Percentiles rank a stretch among this genome's conserved stretches.
Conservation (phyloP, 2,329 filamentous ascomycete species). For the Teratosphaeria destructans region DNA sequence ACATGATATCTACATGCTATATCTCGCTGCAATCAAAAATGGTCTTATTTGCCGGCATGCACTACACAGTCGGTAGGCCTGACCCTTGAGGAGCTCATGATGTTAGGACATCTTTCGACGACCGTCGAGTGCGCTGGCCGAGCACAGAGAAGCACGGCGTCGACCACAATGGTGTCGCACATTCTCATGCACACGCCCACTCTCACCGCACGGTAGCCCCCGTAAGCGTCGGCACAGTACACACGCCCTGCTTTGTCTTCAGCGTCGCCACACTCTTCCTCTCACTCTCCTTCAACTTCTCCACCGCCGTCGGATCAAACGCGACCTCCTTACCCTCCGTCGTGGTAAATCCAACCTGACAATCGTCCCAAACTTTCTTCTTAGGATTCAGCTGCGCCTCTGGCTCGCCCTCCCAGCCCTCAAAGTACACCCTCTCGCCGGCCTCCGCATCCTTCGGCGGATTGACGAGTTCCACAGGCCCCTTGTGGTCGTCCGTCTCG, state of each 20-base stretch:
- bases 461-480: conserved; percentile 82
- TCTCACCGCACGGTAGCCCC: conserved; percentile 69
- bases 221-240: conserved; percentile 72
- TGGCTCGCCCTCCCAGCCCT: conserved; percentile 87
- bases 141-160: too few species aligned
- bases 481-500: conserved; percentile 73
- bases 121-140: too few species aligned
- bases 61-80: too few species aligned
- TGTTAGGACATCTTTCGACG: too few species aligned
- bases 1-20: neutral
- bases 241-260: conserved; percentile 69
- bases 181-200: too few species aligned
- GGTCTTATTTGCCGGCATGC: too few species aligned
- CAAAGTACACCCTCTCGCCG: conserved; percentile 83
- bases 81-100: too few species aligned
- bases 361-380: conserved; percentile 98
- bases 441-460: conserved; percentile 70
- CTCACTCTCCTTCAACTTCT: conserved; percentile 57
- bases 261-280: conserved; percentile 50
- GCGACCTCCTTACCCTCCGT: conserved; percentile 70
- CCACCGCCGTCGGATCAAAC: conserved; percentile 71
- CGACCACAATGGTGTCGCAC: too few species aligned
- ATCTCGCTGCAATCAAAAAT: too few species aligned
- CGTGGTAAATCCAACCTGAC: conserved; percentile 93
- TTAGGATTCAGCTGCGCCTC: conserved; percentile 94